A percentile compares a stretch with the other conserved stretches of the same genome.
These are phyloP conservation scores for Gymnopus androsaceus DNA, from an alignment of 1,284 basidiomycete genomes.

Conservation along the genomic window DNA sequence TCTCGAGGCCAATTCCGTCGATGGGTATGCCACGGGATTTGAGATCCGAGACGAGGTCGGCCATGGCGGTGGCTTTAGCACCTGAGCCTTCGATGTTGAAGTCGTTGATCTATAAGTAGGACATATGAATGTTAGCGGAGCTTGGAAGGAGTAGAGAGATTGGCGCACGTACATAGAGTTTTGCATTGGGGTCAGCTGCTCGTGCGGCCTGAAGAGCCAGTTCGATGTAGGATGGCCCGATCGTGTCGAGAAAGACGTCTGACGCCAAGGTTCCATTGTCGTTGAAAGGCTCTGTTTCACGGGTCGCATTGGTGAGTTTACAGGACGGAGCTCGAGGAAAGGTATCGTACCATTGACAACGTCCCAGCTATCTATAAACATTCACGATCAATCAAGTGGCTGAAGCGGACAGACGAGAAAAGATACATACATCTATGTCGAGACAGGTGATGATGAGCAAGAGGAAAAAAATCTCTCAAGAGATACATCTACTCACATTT, in stretches of 20 bases:
- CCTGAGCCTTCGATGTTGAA: slow-evolving; percentile 38
- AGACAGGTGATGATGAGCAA: neutral
- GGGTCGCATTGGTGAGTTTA: neutral
- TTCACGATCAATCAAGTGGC: slow-evolving; percentile 1
- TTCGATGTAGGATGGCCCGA: slow-evolving; percentile 26
- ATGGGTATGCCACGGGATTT: slow-evolving; percentile 37
- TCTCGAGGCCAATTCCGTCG: slow-evolving; percentile 44
- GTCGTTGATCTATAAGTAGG: slow-evolving; percentile 37
- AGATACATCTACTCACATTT: slow-evolving; percentile 32
- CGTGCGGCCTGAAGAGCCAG: slow-evolving; percentile 28
- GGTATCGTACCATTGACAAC: slow-evolving; percentile 29
- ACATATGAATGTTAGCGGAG: neutral
- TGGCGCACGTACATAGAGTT: slow-evolving; percentile 22
- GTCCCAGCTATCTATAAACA: slow-evolving; percentile 31
- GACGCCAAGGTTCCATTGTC: slow-evolving; percentile 49
- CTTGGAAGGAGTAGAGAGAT: neutral
- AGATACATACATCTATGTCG: slow-evolving; percentile 15
- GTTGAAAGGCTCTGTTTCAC: slow-evolving; percentile 47
- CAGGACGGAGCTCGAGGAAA: neutral
- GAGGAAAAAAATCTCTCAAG: slow-evolving; percentile 1
- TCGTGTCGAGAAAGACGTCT: slow-evolving; percentile 20
- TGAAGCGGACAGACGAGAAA: too few relatives aligned
- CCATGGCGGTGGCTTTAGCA: slow-evolving; percentile 38
- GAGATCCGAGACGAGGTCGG: slow-evolving; percentile 36
- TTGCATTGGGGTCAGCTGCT: slow-evolving; percentile 26